Evolutionary conservation across 2,329 filamentous ascomycete genomes (phyloP).

Genomic region (Neonectria magnoliae): DNA sequence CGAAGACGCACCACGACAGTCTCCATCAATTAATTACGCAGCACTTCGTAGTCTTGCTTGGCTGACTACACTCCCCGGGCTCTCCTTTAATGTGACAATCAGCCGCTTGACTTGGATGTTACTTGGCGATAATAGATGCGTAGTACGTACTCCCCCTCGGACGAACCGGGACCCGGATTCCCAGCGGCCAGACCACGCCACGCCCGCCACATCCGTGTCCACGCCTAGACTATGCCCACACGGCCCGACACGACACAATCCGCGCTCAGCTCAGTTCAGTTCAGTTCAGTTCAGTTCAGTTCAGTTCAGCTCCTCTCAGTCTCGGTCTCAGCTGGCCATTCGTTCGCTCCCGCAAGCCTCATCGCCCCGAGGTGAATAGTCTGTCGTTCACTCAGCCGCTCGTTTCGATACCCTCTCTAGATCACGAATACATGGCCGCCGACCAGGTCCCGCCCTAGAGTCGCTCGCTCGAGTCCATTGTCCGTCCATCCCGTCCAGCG

Average conservation of each 20-base stretch:
- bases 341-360: constrained; percentile 13
- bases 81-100: too few species aligned
- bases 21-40: not conserved
- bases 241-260: constrained; percentile 9
- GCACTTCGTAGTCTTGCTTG: too few species aligned
- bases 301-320: not conserved
- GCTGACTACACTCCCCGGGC: too few species aligned
- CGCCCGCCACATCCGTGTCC: constrained; percentile 10
- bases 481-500: constrained; percentile 6
- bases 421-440: not conserved
- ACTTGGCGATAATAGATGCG: too few species aligned
- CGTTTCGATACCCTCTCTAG: not conserved
- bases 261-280: not conserved
- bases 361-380: constrained; percentile 3
- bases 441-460: constrained; percentile 2
- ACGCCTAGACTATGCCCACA: constrained; percentile 1
- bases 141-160: not conserved
- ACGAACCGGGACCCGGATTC: not conserved
- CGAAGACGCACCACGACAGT: not conserved
- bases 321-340: constrained; percentile 1
- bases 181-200: not conserved
- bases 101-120: too few species aligned
- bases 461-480: constrained; percentile 32
- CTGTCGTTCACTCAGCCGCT: not conserved
- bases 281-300: too few species aligned